Evolutionary conservation across 257 asterid species (phyloP).

Genomic region (Ballota nigra): DNA sequence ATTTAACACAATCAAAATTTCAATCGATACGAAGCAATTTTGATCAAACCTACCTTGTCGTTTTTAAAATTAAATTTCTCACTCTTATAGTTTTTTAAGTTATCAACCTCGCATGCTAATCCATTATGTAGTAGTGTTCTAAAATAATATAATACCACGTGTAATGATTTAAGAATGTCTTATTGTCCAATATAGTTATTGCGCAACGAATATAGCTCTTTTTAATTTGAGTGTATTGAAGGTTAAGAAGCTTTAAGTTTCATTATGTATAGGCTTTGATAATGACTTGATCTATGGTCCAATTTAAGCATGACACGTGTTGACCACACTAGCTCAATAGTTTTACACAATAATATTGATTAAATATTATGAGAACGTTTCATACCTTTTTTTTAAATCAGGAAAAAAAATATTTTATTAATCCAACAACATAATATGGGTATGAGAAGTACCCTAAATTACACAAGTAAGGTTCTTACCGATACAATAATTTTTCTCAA

Average conservation of each 20-base stretch:
- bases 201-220: background rate
- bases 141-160: background rate
- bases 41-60: background rate
- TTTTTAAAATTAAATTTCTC: background rate
- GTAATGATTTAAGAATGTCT: background rate
- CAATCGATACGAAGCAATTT: background rate
- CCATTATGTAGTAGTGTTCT: background rate
- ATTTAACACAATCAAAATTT: background rate
- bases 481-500: no score
- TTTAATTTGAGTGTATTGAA: background rate
- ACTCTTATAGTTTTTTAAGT: background rate
- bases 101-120: conserved; percentile 24
- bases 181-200: background rate
- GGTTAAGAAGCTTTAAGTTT: conserved; percentile 5
- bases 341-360: no score
- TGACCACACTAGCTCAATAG: conserved; percentile 20
- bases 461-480: no score
- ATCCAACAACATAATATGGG: no score
- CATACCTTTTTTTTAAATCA: no score
- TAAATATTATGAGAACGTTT: no score
- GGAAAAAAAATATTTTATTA: no score
- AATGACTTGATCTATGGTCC: conserved; percentile 15
- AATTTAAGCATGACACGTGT: conserved; percentile 23
- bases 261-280: conserved; percentile 16
- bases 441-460: no score